These are phyloP conservation scores for Lithocarpus polystachyus DNA, from an alignment of 306 rosid species.

Conservation along the genomic window DNA sequence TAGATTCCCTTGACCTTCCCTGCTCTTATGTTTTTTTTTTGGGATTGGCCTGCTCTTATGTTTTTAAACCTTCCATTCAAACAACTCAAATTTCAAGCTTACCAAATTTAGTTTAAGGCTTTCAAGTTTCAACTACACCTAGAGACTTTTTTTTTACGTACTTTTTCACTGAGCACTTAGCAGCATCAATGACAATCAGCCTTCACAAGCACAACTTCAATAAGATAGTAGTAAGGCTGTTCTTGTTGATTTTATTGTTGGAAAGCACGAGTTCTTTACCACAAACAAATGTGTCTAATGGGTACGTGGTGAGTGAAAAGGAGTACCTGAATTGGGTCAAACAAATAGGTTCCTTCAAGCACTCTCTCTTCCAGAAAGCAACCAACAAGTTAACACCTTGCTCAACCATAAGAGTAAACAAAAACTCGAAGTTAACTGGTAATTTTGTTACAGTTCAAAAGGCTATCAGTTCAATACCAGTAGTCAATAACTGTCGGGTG, in stretches of 20 bases:
- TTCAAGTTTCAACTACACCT: not conserved
- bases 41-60: not conserved
- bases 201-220: not conserved
- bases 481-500: constrained; percentile 20
- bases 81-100: not conserved
- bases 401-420: constrained; percentile 11
- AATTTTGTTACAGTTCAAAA: constrained; percentile 21
- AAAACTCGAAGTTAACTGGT: constrained; percentile 8
- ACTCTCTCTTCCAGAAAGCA: constrained; percentile 20
- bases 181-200: too few species aligned
- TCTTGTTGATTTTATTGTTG: not conserved
- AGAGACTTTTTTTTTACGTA: not conserved
- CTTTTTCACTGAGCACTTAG: not conserved
- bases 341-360: constrained; percentile 20
- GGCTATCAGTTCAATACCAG: constrained; percentile 28
- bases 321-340: constrained; percentile 27
- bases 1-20: not conserved
- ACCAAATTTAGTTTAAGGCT: not conserved
- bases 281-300: not conserved
- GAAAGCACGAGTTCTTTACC: not conserved
- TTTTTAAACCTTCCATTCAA: not conserved
- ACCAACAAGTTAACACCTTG: constrained; percentile 32
- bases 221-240: not conserved
- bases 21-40: not conserved
- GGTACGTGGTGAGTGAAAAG: not conserved